Evolutionary conservation across 106 monocot species (phyloP), one percentile per base, ranked within the genome.

Genomic region (Acorus gramineus): DNA sequence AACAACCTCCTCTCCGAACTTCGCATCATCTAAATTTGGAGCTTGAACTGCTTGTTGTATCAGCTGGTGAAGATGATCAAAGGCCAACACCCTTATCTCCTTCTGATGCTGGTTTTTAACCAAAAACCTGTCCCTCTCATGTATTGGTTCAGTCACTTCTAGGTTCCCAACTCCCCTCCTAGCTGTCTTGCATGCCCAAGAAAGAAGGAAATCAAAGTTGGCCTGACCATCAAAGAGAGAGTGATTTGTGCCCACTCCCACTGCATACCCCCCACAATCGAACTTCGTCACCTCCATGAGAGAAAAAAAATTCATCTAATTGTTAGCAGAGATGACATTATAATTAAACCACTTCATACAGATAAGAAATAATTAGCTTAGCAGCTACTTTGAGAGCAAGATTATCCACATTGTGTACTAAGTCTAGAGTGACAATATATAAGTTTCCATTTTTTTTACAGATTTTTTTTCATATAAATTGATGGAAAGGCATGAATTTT

Each of bases 211-310:
- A 45, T 77, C 70, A 57, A 55, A 82, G 54, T 59, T 82, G 9
- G 77, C 81, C 47, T 28, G 10, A 8, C 73, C 77, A 62, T 82
- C 81, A 65, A 82, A 82, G 60, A 82, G 66, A n/a, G 81, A 72
- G 64, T 77, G 81, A 66, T 44, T 82, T 49, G 66, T 74, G 11
- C 77, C 81, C 52, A 82, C 62, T 47, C 81, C 81, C 3, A 82
- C 11, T 50, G 81, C 73, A 65, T 77, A 77, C 14, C 81, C 81
- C 76, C 81, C 77, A 69, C 77, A 77, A 4, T 70, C 77, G 59
- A 82, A 77, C 62, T 60, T 66, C 3, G 81, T 82, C 57, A 82
- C 68, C 81, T 82, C 43, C 47, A 65, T 10, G 8, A 47, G 64
- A 47, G 46, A 11, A 13, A 42, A 66, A 8, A 57, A 47, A 47